These are phyloP conservation scores for Ceratocystis smalleyi DNA, from an alignment of 2,329 filamentous ascomycete species.

Conservation along the genomic window DNA sequence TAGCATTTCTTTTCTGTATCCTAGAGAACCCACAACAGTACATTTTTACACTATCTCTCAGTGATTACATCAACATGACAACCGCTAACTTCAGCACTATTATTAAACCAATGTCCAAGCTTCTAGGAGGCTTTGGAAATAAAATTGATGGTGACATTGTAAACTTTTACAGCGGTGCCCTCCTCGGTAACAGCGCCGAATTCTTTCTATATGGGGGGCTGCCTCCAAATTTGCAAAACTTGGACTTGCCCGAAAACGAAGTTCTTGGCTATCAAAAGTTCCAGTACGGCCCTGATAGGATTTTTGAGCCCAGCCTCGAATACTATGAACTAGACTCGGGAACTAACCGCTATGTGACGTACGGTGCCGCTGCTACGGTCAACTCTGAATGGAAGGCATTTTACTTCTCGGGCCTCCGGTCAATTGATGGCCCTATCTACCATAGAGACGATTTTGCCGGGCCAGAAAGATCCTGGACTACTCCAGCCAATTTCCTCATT, in stretches of 20 bases:
- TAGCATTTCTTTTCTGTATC: no score
- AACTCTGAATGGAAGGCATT: constrained; percentile 57
- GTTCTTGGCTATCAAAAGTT: constrained; percentile 38
- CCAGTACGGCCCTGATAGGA: constrained; percentile 30
- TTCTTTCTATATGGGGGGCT: constrained; percentile 51
- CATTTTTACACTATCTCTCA: constrained; percentile 45
- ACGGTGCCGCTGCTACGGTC: constrained; percentile 46
- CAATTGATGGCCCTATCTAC: constrained; percentile 36
- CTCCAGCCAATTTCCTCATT: constrained; percentile 41
- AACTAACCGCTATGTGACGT: constrained; percentile 47
- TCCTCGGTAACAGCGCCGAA: constrained; percentile 49
- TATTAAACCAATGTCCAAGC: constrained; percentile 32
- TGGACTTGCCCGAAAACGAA: constrained; percentile 29
- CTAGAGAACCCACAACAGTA: constrained; percentile 37
- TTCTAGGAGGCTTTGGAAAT: constrained; percentile 31
- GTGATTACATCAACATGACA: constrained; percentile 24
- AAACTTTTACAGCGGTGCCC: constrained; percentile 44
- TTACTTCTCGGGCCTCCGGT: constrained; percentile 52
- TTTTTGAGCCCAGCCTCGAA: background rate
- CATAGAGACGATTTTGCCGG: no score
- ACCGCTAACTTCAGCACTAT: constrained; percentile 33
- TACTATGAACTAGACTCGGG: constrained; percentile 29
- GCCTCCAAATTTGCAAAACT: no score
- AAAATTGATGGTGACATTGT: constrained; percentile 38
- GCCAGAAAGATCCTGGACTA: no score